Evolutionary conservation across 352 stramenopile genomes (phyloP).

Genomic region (Phytophthora pisi): DNA sequence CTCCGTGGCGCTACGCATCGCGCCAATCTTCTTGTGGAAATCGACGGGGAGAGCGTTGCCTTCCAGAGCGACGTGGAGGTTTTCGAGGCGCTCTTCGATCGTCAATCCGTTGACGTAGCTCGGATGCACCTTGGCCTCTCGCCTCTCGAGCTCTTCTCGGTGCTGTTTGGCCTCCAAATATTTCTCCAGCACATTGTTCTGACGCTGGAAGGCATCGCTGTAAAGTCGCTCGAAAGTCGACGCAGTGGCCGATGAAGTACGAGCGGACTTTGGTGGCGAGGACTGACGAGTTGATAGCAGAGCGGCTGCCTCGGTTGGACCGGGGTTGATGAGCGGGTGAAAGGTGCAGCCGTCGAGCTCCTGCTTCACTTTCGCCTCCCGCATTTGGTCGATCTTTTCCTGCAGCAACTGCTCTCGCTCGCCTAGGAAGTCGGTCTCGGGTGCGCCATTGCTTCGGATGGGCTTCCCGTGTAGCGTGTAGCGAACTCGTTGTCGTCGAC

Average conservation of each 20-base stretch:
- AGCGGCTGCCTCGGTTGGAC: not conserved
- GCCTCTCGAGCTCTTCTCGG: conserved; percentile 50
- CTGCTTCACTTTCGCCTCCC: conserved; percentile 36
- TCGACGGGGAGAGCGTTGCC: conserved; percentile 51
- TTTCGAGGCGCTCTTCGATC: conserved; percentile 54
- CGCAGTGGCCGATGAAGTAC: conserved; percentile 11
- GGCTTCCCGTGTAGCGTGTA: conserved; percentile 50
- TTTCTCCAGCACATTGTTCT: conserved; percentile 47
- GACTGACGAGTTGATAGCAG: not conserved
- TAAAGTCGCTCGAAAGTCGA: conserved; percentile 61
- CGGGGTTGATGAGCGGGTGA: conserved; percentile 42
- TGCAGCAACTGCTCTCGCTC: conserved; percentile 35
- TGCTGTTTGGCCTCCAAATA: conserved; percentile 46
- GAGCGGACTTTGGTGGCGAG: not conserved
- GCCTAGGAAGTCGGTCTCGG: conserved; percentile 35
- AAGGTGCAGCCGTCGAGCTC: conserved; percentile 67
- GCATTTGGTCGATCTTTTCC: conserved; percentile 42
- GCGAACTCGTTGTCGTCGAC: conserved; percentile 23
- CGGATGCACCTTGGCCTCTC: conserved; percentile 42
- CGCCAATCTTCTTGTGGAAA: conserved; percentile 59
- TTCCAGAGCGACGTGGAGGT: conserved; percentile 46
- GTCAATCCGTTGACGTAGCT: conserved; percentile 59
- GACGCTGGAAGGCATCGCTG: conserved; percentile 54
- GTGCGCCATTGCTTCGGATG: conserved; percentile 4
- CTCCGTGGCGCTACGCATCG: conserved; percentile 48